A percentile compares a stretch with the other conserved stretches of the same genome.
Evolutionary conservation across 805 yeast genomes (phyloP).

Genomic region (Saturnispora saitoi): DNA sequence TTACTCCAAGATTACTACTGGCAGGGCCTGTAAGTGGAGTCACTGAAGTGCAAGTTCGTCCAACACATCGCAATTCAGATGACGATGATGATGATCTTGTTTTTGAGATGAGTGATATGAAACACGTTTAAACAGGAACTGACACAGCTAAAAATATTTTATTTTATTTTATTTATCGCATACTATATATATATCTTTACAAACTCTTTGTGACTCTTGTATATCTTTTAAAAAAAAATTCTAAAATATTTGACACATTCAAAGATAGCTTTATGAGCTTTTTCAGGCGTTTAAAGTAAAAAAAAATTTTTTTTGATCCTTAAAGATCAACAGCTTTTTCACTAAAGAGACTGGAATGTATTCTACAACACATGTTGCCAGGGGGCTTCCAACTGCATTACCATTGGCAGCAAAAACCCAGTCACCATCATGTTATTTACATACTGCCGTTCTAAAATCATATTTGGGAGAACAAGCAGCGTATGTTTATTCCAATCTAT

Average conservation of each 20-base stretch:
- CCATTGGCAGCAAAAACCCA: constrained; percentile 39
- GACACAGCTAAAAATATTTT: background rate
- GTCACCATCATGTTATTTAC: constrained; percentile 54
- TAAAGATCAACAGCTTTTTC: background rate
- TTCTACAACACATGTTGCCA: constrained; percentile 6
- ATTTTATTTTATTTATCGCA: background rate
- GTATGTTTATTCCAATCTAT: constrained; percentile 46
- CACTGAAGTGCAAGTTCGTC: background rate
- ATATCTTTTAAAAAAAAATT: background rate
- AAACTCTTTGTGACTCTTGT: background rate
- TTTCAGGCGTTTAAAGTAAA: background rate
- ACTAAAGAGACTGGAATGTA: background rate
- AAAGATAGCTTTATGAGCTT: background rate
- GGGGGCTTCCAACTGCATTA: constrained; percentile 16
- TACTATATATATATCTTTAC: background rate
- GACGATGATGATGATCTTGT: constrained; percentile 52
- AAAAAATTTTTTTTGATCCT: background rate
- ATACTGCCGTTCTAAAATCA: constrained; percentile 41
- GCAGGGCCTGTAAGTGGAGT: background rate
- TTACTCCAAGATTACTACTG: background rate
- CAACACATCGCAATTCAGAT: constrained; percentile 29
- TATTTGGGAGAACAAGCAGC: constrained; percentile 72
- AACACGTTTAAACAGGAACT: background rate
- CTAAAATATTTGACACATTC: too few species aligned
- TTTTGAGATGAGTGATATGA: constrained; percentile 74